Conservation (phyloP, 1,284 basidiomycete genomes). For the Boletus hoseneyae region DNA sequence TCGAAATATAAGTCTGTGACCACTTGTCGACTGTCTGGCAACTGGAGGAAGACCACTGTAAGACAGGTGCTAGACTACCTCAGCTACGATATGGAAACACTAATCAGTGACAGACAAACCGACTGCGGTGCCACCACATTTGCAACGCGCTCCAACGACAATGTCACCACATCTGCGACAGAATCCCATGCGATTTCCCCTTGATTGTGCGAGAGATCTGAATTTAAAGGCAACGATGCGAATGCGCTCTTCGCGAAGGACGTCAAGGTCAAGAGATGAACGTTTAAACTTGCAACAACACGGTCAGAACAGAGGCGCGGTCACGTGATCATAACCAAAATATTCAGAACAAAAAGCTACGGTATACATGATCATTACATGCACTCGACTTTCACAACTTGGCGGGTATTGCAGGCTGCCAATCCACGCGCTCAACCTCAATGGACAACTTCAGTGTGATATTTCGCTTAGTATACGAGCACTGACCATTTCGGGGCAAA, state of each 20-base stretch:
- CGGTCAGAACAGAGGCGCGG: neutral
- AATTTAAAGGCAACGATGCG: neutral
- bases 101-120: slow-evolving; percentile 46
- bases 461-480: neutral
- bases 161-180: slow-evolving; percentile 80
- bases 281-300: slow-evolving; percentile 5
- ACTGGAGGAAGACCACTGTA: slow-evolving; percentile 56
- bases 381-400: slow-evolving; percentile 18
- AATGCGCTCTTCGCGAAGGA: neutral
- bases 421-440: slow-evolving; percentile 65
- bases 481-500: slow-evolving; percentile 78
- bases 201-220: neutral
- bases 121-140: slow-evolving; percentile 72
- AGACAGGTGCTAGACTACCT: slow-evolving; percentile 53
- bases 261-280: slow-evolving; percentile 4
- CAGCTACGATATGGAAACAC: slow-evolving; percentile 11
- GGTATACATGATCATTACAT: neutral
- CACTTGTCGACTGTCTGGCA: slow-evolving; percentile 57
- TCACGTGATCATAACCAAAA: slow-evolving; percentile 24
- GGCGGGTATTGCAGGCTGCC: slow-evolving; percentile 44
- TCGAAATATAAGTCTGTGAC: slow-evolving; percentile 71
- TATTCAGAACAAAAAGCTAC: too few species aligned
- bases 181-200: slow-evolving; percentile 57
- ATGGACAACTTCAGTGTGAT: slow-evolving; percentile 53
- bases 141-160: slow-evolving; percentile 63